A percentile compares a stretch with the other conserved stretches of the same genome.
Evolutionary conservation across 192 early-diverging fungal genomes (phyloP).

Genomic region (Coemansia sp.): DNA sequence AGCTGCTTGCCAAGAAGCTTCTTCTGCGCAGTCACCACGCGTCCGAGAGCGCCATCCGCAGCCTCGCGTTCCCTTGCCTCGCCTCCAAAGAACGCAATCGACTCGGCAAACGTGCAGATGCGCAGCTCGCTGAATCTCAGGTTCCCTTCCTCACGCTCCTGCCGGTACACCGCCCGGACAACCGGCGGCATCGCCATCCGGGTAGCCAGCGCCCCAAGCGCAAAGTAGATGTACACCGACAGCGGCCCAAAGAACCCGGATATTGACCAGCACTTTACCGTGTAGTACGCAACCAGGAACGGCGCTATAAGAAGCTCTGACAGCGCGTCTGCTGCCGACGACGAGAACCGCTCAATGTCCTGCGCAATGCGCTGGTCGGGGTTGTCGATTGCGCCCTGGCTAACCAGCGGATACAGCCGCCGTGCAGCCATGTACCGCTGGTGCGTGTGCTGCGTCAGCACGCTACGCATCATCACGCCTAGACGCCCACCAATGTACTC

Average conservation of each 20-base stretch:
- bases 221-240: slow-evolving; percentile 72
- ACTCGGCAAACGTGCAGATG: slow-evolving; percentile 71
- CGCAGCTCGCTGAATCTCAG: slow-evolving; percentile 76
- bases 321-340: slow-evolving; percentile 52
- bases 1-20: slow-evolving; percentile 57
- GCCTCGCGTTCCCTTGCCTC: slow-evolving; percentile 62
- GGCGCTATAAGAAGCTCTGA: slow-evolving; percentile 71
- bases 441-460: slow-evolving; percentile 67
- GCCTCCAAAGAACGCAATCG: slow-evolving; percentile 80
- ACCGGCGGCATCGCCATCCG: slow-evolving; percentile 73
- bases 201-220: slow-evolving; percentile 61
- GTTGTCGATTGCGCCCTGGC: slow-evolving; percentile 65
- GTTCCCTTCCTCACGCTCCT: slow-evolving; percentile 80
- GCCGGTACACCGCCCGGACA: slow-evolving; percentile 68
- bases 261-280: slow-evolving; percentile 66
- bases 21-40: slow-evolving; percentile 57
- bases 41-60: slow-evolving; percentile 59
- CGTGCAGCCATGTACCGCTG: slow-evolving; percentile 60
- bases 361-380: slow-evolving; percentile 90
- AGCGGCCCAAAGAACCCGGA: slow-evolving; percentile 67
- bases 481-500: slow-evolving; percentile 65
- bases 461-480: slow-evolving; percentile 60
- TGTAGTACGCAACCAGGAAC: slow-evolving; percentile 76
- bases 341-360: slow-evolving; percentile 80
- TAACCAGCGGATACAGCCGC: slow-evolving; percentile 60